These are phyloP conservation scores for Tubosaeta sp. DNA, from an alignment of 768 basidiomycete species.

Conservation along the genomic window DNA sequence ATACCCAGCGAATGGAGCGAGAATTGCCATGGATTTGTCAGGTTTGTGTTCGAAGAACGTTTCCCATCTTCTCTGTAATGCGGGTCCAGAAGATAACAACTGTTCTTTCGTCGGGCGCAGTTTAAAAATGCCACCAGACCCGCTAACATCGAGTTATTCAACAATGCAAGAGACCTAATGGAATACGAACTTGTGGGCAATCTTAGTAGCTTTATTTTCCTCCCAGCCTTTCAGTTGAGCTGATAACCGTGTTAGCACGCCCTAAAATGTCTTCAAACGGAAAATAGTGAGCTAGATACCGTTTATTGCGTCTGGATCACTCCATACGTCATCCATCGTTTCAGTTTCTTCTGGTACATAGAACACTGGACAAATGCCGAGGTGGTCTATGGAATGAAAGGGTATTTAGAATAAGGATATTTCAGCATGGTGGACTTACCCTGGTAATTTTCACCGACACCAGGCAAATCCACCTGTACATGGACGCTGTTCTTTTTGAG, in stretches of 20 bases:
- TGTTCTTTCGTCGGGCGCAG: conserved; percentile 21
- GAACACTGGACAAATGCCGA: conserved; percentile 27
- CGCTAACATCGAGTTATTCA: conserved; percentile 5
- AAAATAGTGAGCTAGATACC: conserved; percentile 32
- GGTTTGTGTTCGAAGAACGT: conserved; percentile 10
- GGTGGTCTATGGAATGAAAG: conserved; percentile 25
- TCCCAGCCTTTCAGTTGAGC: conserved; percentile 28
- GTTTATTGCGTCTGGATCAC: conserved; percentile 30
- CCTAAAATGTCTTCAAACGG: conserved; percentile 2
- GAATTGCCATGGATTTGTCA: conserved; percentile 29
- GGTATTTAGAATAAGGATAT: background rate
- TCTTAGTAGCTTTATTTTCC: conserved; percentile 38
- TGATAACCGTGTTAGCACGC: no score
- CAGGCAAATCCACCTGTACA: conserved; percentile 34
- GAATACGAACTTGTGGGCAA: conserved; percentile 48
- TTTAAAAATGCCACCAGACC: conserved; percentile 17
- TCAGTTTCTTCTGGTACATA: conserved; percentile 39
- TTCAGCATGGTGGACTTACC: conserved; percentile 16
- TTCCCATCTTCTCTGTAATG: conserved; percentile 20
- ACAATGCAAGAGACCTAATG: background rate
- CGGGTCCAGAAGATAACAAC: conserved; percentile 16
- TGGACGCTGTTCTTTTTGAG: conserved; percentile 29
- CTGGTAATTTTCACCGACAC: conserved; percentile 42
- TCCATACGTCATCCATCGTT: conserved; percentile 46
- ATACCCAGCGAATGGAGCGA: conserved; percentile 41